A percentile compares a stretch with the other conserved stretches of the same genome.
phyloP scores from a whole-genome alignment of 345 rosid species.

The Rhodomyrtus tomentosa region DNA sequence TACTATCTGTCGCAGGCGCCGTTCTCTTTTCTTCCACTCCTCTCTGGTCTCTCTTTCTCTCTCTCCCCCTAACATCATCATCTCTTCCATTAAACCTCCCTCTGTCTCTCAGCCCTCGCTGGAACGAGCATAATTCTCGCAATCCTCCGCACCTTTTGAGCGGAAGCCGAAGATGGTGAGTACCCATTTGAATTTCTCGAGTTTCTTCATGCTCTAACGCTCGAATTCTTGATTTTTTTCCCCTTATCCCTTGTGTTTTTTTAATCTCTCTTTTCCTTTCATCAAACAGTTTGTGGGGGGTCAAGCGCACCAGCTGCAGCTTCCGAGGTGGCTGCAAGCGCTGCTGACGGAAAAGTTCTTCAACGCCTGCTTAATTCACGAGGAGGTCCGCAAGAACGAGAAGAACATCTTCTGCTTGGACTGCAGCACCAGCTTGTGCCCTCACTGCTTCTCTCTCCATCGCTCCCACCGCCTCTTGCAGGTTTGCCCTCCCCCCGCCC shows the following conservation, averaged over 20 bases:
- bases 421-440: constrained; percentile 17
- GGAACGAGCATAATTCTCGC: background rate
- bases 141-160: background rate
- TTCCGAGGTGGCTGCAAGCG: constrained; percentile 13
- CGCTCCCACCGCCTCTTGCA: constrained; percentile 22
- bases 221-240: background rate
- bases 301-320: background rate
- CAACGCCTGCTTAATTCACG: constrained; percentile 15
- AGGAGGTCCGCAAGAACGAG: constrained; percentile 17
- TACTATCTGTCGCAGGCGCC: constrained; percentile 48
- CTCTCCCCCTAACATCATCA: constrained; percentile 1
- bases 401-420: constrained; percentile 23
- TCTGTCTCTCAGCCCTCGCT: background rate
- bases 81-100: background rate
- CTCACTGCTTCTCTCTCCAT: constrained; percentile 20
- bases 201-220: background rate
- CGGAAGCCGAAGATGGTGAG: background rate
- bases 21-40: constrained; percentile 10
- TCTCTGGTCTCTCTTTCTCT: constrained; percentile 11
- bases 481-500: background rate
- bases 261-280: no score
- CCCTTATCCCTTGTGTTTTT: background rate
- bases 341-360: constrained; percentile 21
- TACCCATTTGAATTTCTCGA: background rate
- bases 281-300: background rate